Conservation (phyloP, 768 basidiomycete species). For the Naganishia antarctica region DNA sequence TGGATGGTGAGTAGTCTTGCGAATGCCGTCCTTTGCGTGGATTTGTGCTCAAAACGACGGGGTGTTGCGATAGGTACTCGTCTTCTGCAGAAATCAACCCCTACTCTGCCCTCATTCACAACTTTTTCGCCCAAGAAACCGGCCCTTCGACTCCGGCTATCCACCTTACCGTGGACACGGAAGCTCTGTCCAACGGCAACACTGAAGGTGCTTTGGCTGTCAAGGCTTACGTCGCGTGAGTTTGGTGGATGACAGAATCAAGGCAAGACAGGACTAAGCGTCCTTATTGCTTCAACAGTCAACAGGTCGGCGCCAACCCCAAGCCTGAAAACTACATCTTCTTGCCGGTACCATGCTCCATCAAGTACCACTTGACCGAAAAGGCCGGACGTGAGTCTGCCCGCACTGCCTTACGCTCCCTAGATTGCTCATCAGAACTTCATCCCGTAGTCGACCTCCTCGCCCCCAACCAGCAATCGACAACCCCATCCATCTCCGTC, state of each 20-base stretch:
- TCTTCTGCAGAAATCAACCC: conserved; percentile 86
- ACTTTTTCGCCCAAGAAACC: conserved; percentile 92
- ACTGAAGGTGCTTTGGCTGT: conserved; percentile 60
- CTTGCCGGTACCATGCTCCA: conserved; percentile 79
- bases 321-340: conserved; percentile 95
- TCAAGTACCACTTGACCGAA: conserved; percentile 77
- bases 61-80: conserved; percentile 65
- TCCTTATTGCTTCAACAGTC: conserved; percentile 44
- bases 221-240: conserved; percentile 78
- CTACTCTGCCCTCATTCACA: conserved; percentile 94
- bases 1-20: conserved; percentile 68
- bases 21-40: not conserved
- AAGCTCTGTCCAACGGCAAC: conserved; percentile 55
- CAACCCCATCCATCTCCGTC: conserved; percentile 47
- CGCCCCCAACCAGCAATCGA: conserved; percentile 32
- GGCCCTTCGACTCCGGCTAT: conserved; percentile 67
- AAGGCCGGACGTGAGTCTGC: conserved; percentile 69
- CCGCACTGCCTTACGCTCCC: not conserved
- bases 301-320: conserved; percentile 78
- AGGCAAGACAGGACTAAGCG: not conserved
- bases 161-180: conserved; percentile 85
- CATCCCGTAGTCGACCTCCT: conserved; percentile 68
- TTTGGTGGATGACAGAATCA: not conserved
- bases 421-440: conserved; percentile 23
- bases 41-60: not conserved